phyloP scores from a whole-genome alignment of 371 early-diverging fungal species.

The Mortierella sp. region DNA sequence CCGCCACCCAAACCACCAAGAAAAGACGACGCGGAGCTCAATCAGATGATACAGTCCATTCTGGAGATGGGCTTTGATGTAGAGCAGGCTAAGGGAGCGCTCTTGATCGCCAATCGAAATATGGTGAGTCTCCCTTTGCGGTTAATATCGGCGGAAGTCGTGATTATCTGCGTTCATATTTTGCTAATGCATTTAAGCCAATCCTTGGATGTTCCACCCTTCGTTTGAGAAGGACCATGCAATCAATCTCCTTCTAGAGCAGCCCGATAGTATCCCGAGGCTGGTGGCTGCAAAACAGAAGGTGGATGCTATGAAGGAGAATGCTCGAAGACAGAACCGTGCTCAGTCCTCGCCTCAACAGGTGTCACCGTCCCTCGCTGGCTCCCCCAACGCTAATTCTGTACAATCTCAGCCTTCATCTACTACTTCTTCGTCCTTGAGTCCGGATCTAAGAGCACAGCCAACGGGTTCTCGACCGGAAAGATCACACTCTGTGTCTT shows the following conservation, averaged over 20 bases:
- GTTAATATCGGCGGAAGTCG: no score
- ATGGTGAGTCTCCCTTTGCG: slow-evolving; percentile 49
- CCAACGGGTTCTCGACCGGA: slow-evolving; percentile 16
- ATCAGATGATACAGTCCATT: slow-evolving; percentile 61
- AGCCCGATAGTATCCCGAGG: slow-evolving; percentile 64
- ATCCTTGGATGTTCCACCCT: no score
- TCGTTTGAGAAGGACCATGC: slow-evolving; percentile 64
- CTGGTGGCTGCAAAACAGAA: slow-evolving; percentile 54
- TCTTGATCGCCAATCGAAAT: slow-evolving; percentile 64
- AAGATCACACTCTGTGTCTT: slow-evolving; percentile 40
- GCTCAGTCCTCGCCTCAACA: slow-evolving; percentile 43
- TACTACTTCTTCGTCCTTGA: background rate
- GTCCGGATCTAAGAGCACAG: slow-evolving; percentile 14
- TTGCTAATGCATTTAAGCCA: no score
- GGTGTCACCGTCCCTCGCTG: slow-evolving; percentile 14
- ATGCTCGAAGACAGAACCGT: slow-evolving; percentile 40
- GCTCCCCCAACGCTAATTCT: slow-evolving; percentile 14
- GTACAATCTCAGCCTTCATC: background rate
- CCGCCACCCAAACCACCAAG: slow-evolving; percentile 22
- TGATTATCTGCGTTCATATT: no score
- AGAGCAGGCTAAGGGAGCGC: slow-evolving; percentile 73
- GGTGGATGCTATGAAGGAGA: slow-evolving; percentile 44
- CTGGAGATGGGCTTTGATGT: slow-evolving; percentile 78
- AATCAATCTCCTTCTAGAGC: slow-evolving; percentile 69
- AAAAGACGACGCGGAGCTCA: slow-evolving; percentile 45